Evolutionary conservation across 2,329 filamentous ascomycete species (phyloP).

Genomic region (Epichloe scottii): DNA sequence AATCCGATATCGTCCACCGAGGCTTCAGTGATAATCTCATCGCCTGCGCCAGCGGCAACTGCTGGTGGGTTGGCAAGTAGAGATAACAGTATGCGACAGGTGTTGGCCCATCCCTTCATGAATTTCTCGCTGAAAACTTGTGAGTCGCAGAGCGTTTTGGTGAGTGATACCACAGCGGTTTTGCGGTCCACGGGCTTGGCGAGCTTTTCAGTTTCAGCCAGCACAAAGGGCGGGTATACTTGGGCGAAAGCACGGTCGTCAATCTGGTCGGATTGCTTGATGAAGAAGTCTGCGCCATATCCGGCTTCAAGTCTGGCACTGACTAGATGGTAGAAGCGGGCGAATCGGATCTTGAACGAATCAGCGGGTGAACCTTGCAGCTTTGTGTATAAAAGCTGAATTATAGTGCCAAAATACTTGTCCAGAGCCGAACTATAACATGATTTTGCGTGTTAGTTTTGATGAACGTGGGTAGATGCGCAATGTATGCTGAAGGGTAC

Average conservation of each 20-base stretch:
- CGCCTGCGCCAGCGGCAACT: constrained; percentile 49
- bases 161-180: constrained; percentile 81
- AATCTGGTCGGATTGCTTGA: constrained; percentile 68
- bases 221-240: constrained; percentile 76
- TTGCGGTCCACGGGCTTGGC: constrained; percentile 84
- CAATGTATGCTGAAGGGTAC: not conserved
- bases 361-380: constrained; percentile 59
- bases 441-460: not conserved
- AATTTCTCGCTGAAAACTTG: constrained; percentile 71
- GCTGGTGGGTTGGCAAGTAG: constrained; percentile 77
- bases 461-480: not conserved
- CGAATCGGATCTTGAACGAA: constrained; percentile 74
- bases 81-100: constrained; percentile 78
- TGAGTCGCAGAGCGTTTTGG: constrained; percentile 82
- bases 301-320: constrained; percentile 66
- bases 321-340: constrained; percentile 88
- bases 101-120: constrained; percentile 82
- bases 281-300: constrained; percentile 87
- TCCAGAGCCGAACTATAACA: constrained; percentile 47
- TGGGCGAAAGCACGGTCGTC: constrained; percentile 70
- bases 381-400: constrained; percentile 71
- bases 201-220: constrained; percentile 81
- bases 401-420: constrained; percentile 65
- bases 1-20: constrained; percentile 94
- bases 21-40: constrained; percentile 71